Conservation (phyloP, 306 rosid species). For the Ochetophila trinervis region DNA sequence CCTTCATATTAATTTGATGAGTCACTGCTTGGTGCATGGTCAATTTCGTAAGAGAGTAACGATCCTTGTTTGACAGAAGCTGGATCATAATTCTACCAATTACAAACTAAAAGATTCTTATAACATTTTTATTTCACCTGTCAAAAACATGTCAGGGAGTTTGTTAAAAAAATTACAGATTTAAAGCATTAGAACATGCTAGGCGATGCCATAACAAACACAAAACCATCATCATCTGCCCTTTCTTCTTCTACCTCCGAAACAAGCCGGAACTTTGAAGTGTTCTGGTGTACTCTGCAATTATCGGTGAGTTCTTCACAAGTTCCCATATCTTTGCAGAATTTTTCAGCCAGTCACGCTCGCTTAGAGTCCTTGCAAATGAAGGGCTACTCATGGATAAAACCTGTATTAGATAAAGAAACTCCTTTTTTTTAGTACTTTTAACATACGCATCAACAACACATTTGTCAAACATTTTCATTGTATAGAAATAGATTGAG, state of each 20-base stretch:
- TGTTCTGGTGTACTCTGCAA: slow-evolving; percentile 62
- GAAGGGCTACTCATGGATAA: slow-evolving; percentile 62
- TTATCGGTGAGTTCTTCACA: slow-evolving; percentile 66
- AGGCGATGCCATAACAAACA: neutral
- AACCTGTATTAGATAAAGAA: slow-evolving; percentile 48
- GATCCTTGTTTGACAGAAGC: too few species aligned
- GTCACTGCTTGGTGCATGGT: too few species aligned
- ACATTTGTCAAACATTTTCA: neutral
- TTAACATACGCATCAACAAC: neutral
- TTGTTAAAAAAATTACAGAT: neutral
- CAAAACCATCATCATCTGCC: neutral
- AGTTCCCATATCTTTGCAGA: slow-evolving; percentile 84
- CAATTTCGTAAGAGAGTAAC: too few species aligned
- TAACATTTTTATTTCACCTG: neutral
- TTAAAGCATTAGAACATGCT: slow-evolving; percentile 3
- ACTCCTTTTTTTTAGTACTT: too few species aligned
- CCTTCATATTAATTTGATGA: too few species aligned
- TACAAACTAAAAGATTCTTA: neutral
- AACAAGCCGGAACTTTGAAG: slow-evolving; percentile 70
- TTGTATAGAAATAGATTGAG: slow-evolving; percentile 9
- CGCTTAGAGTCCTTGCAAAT: slow-evolving; percentile 55
- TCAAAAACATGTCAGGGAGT: neutral
- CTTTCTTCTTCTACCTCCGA: slow-evolving; percentile 42
- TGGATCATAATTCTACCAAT: too few species aligned
- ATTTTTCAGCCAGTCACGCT: slow-evolving; percentile 92